Evolutionary conservation across 2,329 filamentous ascomycete genomes (phyloP).

Genomic region (Blastomyces gilchristii): DNA sequence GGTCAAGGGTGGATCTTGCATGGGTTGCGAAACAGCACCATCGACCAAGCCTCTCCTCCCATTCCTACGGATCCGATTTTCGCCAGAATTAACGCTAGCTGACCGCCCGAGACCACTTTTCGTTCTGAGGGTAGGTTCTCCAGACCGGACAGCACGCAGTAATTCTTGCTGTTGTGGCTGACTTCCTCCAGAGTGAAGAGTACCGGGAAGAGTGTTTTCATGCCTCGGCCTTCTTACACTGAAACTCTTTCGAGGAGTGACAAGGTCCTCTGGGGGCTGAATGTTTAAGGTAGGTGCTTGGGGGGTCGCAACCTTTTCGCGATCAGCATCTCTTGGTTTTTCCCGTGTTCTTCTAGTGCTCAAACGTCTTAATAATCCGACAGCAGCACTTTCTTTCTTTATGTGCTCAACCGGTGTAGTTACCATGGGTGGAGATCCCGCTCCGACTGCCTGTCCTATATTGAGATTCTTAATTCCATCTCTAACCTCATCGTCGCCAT

Average conservation of each 20-base stretch:
- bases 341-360: conserved; percentile 71
- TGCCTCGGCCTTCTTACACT: conserved; percentile 60
- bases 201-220: conserved; percentile 42
- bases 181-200: conserved; percentile 48
- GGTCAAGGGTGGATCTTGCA: conserved; percentile 59
- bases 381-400: conserved; percentile 81
- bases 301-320: conserved; percentile 48
- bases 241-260: conserved; percentile 71
- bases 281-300: conserved; percentile 69
- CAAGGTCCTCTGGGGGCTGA: conserved; percentile 62
- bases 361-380: conserved; percentile 74
- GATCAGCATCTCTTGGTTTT: conserved; percentile 35
- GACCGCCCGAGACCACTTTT: conserved; percentile 70
- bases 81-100: conserved; percentile 83
- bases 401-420: conserved; percentile 51
- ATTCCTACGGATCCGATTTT: conserved; percentile 57
- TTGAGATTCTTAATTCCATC: conserved; percentile 61
- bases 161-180: conserved; percentile 69
- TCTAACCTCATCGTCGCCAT: conserved; percentile 83
- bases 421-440: conserved; percentile 41
- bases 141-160: conserved; percentile 59
- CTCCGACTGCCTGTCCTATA: conserved; percentile 39
- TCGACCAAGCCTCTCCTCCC: conserved; percentile 47
- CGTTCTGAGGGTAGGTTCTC: conserved; percentile 48
- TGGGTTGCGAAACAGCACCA: conserved; percentile 39